Conservation (phyloP, 352 stramenopile species). For the Globisporangium radiosum region DNA sequence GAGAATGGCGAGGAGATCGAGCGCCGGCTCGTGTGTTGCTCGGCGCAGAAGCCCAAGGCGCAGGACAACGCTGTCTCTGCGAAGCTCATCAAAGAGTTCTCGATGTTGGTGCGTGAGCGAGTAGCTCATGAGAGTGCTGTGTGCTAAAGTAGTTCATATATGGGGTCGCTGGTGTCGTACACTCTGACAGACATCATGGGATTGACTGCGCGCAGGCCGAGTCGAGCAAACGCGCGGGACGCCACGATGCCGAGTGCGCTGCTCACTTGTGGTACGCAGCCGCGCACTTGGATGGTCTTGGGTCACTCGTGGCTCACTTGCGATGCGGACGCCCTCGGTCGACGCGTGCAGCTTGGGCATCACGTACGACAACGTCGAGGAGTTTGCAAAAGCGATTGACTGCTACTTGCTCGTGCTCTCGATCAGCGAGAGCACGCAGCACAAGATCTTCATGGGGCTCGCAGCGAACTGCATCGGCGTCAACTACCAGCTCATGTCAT, state of each 20-base stretch:
- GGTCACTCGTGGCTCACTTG: neutral
- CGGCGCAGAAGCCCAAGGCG: conserved; percentile 53
- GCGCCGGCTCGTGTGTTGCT: conserved; percentile 48
- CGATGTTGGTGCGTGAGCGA: conserved; percentile 40
- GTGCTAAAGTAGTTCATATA: neutral
- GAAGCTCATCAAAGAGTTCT: conserved; percentile 77
- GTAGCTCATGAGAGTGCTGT: neutral
- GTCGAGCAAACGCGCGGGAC: conserved; percentile 78
- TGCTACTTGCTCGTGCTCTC: conserved; percentile 82
- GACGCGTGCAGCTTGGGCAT: conserved; percentile 54
- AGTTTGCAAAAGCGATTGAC: conserved; percentile 79
- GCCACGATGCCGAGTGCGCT: conserved; percentile 77
- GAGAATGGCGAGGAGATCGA: conserved; percentile 42
- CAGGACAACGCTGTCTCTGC: conserved; percentile 50
- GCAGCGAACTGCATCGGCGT: conserved; percentile 87
- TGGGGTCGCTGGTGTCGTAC: no score
- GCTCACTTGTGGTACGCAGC: conserved; percentile 65
- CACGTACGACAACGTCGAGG: conserved; percentile 83
- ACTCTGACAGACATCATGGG: neutral
- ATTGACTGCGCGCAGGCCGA: conserved; percentile 28
- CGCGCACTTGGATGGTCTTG: neutral
- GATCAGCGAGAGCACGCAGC: conserved; percentile 77
- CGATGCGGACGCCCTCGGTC: neutral
- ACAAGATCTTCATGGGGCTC: conserved; percentile 67
- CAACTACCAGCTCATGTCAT: conserved; percentile 77